Evolutionary conservation across 2,329 filamentous ascomycete genomes (phyloP), one percentile per base, ranked within the genome.

Genomic region (Coniochaeta sp.): DNA sequence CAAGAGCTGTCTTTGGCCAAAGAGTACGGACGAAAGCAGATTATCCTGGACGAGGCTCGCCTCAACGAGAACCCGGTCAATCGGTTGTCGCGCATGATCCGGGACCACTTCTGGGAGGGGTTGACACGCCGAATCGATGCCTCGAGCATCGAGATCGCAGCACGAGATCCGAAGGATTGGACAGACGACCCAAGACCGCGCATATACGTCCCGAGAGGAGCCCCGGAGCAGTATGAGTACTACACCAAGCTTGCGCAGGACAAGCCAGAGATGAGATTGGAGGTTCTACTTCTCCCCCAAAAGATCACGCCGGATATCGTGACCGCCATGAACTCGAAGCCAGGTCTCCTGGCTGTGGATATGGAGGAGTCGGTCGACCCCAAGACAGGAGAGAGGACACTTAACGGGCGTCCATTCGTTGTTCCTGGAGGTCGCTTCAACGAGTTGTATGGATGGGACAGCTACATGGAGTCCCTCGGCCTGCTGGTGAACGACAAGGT

Each of bases 401-500:
- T 95, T 35, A 78, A 79, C 31, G 94, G 94, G 3, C 77, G 95
- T 53, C 92, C 94, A 0, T 99, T 97, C 61, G 91, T 97, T n/a
- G 94, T 99, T 3, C 94, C 94, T 0, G 94, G 94, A 54, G 94
- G 94, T 22, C 83, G 94, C 27, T 99, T 99, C 83, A 99, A 99
- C 69, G 94, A 99, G 68, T 72, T 99, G 20, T 99, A 99, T 66
- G 92, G 92, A 46, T 99, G 94, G 94, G 94, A 99, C 70, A 96
- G 91, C 67, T 99, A 97, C 74, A 97, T 99, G 91, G 89, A 92
- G 67, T 94, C 92, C 5, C 76, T 97, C 3, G 94, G 94, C 16
- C 78, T 99, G 53, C 75, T 97, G 53, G 82, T 90, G 60, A 90
- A 92, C 64, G 88, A 94, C 65, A 85, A 89, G 53, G 83, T 90